Evolutionary conservation across 257 asterid genomes (phyloP), one percentile per base, ranked within the genome.

Genomic region (Verbena officinalis): DNA sequence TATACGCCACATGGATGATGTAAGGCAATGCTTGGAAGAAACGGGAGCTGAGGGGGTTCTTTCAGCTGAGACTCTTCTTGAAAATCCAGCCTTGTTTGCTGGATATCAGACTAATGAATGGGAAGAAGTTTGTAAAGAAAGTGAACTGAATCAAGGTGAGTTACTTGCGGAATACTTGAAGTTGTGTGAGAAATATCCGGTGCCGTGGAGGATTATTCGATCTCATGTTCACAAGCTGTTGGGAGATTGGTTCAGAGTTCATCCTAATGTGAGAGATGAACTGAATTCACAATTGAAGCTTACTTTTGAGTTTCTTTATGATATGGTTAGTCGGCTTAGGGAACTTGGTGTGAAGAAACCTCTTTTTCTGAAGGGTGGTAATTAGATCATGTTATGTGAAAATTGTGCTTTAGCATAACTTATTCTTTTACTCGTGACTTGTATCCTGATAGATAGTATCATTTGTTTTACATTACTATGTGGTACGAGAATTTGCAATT

Each of bases 141-240:
- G 74, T 39, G 71, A 75, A 64, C 74, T 90, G 21, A 95, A 90
- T 76, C 96, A 90, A 75, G 95, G 85, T 15, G 86, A 80, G 46
- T 67, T 94, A 70, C 40, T 88, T 64, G 79, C 78, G 4, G 95
- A 90, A 64, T 94, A 93, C 72, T 68, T 93, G 74, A 79, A 79
- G 69, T 51, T 87, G 5, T 93, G 97, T 49, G 96, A 90, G 86
- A 80, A 67, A 66, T 76, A 87, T 73, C 95, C 97, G 0, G 97
- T 93, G 67, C 97, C 97, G 6, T 94, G 99, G 99, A 81, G 96
- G 68, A 94, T 94, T 83, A 73, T 94, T 20, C 95, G 96, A 60
- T 84, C 99, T 10, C 97, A 93, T 15, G 89, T 93, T 71, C 99
- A 93, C 73, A 90, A 86, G 86, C 21, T 93, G 78, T 74, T 90